Evolutionary conservation across 2,329 filamentous ascomycete species (phyloP).

Genomic region (Raffaelea arxii): DNA sequence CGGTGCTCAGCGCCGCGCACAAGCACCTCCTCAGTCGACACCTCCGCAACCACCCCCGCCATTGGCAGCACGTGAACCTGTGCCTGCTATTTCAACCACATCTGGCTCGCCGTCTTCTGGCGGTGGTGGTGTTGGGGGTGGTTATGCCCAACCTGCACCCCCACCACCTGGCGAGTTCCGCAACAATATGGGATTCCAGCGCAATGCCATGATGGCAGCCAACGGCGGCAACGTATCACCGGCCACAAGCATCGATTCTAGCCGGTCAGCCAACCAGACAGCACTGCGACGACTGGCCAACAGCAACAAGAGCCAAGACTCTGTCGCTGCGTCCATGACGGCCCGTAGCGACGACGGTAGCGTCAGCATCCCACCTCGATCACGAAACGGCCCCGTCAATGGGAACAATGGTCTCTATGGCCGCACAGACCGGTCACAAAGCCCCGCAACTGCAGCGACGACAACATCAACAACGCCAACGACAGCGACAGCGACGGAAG

Average conservation of each 20-base stretch:
- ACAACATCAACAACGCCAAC: no score
- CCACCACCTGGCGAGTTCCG: no score
- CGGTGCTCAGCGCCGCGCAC: constrained; percentile 29
- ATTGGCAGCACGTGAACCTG: constrained; percentile 9
- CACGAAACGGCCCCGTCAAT: constrained; percentile 32
- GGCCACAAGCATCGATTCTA: constrained; percentile 41
- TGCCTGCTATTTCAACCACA: constrained; percentile 8
- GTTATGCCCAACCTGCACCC: constrained; percentile 1
- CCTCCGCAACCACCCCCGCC: constrained; percentile 5
- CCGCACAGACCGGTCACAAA: constrained; percentile 12
- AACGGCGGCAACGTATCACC: constrained; percentile 34
- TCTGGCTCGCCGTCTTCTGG: no score
- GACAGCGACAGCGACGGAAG: constrained; percentile 21
- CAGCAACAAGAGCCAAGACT: constrained; percentile 49
- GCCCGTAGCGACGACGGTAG: constrained; percentile 40
- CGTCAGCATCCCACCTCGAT: constrained; percentile 36
- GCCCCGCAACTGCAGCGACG: constrained; percentile 2
- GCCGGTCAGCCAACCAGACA: constrained; percentile 27
- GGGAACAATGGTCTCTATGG: constrained; percentile 16
- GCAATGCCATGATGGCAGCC: constrained; percentile 16
- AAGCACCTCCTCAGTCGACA: constrained; percentile 12
- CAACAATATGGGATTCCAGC: constrained; percentile 11
- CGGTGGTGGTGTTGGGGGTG: no score
- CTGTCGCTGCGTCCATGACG: constrained; percentile 38
- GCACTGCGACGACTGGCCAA: constrained; percentile 37